Base-by-base conservation (phyloP, 805 yeast genomes). In the Komagataella ulmi region DNA sequence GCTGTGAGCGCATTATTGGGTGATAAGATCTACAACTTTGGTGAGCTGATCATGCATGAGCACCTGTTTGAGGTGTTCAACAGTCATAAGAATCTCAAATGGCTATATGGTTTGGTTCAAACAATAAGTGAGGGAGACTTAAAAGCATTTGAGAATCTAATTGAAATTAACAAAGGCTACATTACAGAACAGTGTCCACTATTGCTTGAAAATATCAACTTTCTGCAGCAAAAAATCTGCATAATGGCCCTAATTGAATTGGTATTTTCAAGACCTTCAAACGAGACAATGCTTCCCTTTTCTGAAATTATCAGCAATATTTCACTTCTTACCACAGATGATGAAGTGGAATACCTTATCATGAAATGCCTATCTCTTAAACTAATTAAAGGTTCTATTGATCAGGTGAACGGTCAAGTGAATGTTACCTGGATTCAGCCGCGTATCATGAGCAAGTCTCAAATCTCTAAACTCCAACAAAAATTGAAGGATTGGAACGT, bases 371-470 rank as follows among this genome's bases (percentile, higher is more conserved):
- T 93, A 56, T 81, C 93, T 56, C 71, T 93, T 53, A 87, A 86
- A 17, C 74, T 93, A 57, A 76, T 93, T 61, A 80, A 81, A 65
- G 99, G 99, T n/a, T 74, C 79, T 50, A 91, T 93, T 59, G 95
- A 93, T 65, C 95, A 93, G 70, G 87, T 89, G 46, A 78, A 79
- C 49, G 79, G 83, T 65, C 71, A 83, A 12, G 85, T 93, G 52
- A 81, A 84, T 40, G 81, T 93, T 49, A 81, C 85, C 24, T 93
- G 99, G 99, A 83, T 91, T 55, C 98, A 93, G 73, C 98, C 99
- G 54, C 77, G 98, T 61, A 87, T 89, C 52, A 83, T 93, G 76
- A 88, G 88, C 61, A 74, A 73, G 56, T 79, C 78, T 47, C 99
- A 93, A 72, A 85, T 91, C 53, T 77, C 74, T 53, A 74, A 75